Conservation (phyloP, 306 rosid genomes). For the Gynostemma pentaphyllum region DNA sequence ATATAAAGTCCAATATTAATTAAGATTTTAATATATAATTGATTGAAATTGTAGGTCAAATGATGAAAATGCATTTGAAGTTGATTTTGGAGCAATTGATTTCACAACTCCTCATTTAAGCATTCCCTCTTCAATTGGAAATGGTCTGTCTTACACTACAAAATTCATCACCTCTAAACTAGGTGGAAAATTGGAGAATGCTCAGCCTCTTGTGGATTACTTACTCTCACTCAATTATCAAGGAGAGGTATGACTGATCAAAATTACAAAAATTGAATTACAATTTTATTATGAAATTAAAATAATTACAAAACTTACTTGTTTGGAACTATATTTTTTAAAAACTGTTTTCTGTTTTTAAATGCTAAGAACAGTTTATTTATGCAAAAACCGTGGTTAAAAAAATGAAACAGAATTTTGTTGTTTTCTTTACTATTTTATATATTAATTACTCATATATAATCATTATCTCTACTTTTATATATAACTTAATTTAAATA, state of each 20-base stretch:
- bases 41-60: conserved; percentile 43
- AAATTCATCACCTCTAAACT: conserved; percentile 48
- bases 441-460: no score
- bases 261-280: not conserved
- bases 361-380: no score
- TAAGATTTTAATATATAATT: no score
- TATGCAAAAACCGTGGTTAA: no score
- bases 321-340: no score
- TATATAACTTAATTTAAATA: no score
- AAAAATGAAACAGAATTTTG: no score
- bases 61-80: conserved; percentile 75
- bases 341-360: no score
- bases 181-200: conserved; percentile 37
- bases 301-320: not conserved
- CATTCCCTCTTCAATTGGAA: conserved; percentile 75
- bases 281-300: not conserved
- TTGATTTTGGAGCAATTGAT: conserved; percentile 72
- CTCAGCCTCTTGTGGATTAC: conserved; percentile 77
- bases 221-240: conserved; percentile 39
- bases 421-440: no score
- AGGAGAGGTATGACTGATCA: conserved; percentile 50
- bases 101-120: conserved; percentile 44
- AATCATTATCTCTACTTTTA: no score
- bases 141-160: conserved; percentile 45
- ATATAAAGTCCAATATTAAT: no score